Percentiles rank a stretch among this genome's conserved stretches.
These are phyloP conservation scores for Guillardia theta DNA, from an alignment of 78 protist species.

Conservation along the genomic window DNA sequence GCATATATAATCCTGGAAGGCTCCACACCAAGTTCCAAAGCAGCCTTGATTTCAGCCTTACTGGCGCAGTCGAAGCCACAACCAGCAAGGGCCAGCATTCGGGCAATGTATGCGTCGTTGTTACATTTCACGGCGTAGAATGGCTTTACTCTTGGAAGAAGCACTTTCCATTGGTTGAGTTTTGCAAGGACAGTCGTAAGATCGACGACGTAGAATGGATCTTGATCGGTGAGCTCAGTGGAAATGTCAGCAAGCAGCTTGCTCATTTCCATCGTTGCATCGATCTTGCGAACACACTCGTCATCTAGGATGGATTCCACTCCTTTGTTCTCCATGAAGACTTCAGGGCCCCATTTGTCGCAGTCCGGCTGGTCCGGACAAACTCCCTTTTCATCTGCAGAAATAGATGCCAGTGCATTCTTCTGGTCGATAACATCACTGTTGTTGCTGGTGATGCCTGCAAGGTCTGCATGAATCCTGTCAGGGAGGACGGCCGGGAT, in stretches of 20 bases:
- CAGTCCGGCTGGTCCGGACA: background rate
- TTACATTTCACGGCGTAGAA: conserved; percentile 66
- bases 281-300: background rate
- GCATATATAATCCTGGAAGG: conserved; percentile 51
- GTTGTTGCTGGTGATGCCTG: too few species aligned
- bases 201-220: conserved; percentile 35
- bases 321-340: background rate
- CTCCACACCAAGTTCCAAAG: background rate
- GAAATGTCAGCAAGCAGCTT: background rate
- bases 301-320: background rate
- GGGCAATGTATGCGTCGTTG: conserved; percentile 2
- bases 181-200: background rate
- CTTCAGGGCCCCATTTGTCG: background rate
- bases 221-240: background rate
- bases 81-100: conserved; percentile 29
- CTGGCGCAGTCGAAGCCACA: conserved; percentile 61
- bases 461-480: too few species aligned
- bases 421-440: too few species aligned
- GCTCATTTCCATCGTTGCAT: background rate
- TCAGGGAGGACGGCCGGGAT: too few species aligned
- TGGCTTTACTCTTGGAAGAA: conserved; percentile 48
- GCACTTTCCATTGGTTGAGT: background rate
- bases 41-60: conserved; percentile 34
- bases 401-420: too few species aligned
- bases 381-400: too few species aligned